Evolutionary conservation across 371 early-diverging fungal genomes (phyloP), one percentile per base, ranked within the genome.

Genomic region (Apophysomyces elegans): DNA sequence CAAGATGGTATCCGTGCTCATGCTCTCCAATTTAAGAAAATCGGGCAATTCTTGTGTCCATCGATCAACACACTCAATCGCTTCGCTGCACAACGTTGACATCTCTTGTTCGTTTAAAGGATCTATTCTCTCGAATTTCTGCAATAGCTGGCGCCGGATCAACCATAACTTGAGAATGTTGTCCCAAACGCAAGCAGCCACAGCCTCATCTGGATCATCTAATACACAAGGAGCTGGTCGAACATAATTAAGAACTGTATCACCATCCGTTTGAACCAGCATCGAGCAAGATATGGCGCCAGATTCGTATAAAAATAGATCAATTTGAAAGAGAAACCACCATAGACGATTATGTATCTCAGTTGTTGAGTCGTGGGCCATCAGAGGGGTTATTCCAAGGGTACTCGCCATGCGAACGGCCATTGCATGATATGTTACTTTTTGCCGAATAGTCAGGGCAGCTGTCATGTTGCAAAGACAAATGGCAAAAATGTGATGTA

Each of bases 241-340:
- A 26, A 58, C 45, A 4, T 69, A 47, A 5, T 45, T 32, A 8
- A 60, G 37, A 11, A 75, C 47, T 2, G 64, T 69, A 21, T 68
- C 71, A 43, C 50, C 65, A 57, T 75, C 67, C 1, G 56, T 61
- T 11, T 71, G 75, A 12, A 58, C 36, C 11, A 75, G 63, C 44
- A 75, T 65, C 7, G 71, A 71, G 45, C 56, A 57, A 3, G 67
- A 41, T n/a, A 75, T 75, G 12, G 68, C 66, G 6, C 66, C 67
- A 6, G 71, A 71, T 61, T 75, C 75, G 43, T 61, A 45, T 7
- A 75, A 43, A 56, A 75, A 71, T 41, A 69, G 69, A 60, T 75
- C 75, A n/a, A 75, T 69, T 50, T 75, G 75, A 46, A 71, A 75
- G 45, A 75, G 38, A 37, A 66, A 75, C 75, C 75, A 75, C 75